Percentiles rank a stretch among this genome's conserved stretches.
phyloP scores from a whole-genome alignment of 768 basidiomycete species.

The Russula dissimulans region DNA sequence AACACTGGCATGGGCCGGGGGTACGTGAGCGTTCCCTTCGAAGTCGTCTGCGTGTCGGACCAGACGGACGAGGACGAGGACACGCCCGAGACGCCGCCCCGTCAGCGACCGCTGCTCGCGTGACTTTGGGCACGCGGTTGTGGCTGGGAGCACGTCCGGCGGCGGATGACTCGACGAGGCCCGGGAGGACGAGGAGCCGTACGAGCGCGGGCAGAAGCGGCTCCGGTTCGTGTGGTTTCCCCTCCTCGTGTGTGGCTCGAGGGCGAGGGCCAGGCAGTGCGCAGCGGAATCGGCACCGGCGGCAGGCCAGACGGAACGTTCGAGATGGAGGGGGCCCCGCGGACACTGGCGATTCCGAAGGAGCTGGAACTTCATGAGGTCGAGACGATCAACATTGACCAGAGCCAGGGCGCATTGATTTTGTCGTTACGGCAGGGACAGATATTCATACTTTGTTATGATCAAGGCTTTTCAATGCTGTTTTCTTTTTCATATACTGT shows the following conservation, averaged over 20 bases:
- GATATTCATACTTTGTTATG: slow-evolving; percentile 67
- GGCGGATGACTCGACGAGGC: slow-evolving; percentile 20
- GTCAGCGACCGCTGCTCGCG: slow-evolving; percentile 63
- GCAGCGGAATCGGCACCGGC: not conserved
- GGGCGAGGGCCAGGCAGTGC: slow-evolving; percentile 24
- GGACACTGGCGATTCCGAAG: slow-evolving; percentile 53
- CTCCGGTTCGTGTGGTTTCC: slow-evolving; percentile 65
- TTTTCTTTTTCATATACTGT: no score
- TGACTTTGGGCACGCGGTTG: slow-evolving; percentile 78
- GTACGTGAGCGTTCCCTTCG: slow-evolving; percentile 65
- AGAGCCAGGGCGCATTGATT: slow-evolving; percentile 65
- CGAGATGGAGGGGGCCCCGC: slow-evolving; percentile 35
- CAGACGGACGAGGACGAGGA: slow-evolving; percentile 31
- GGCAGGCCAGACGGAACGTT: slow-evolving; percentile 25
- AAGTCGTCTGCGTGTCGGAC: slow-evolving; percentile 59
- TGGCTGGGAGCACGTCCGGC: slow-evolving; percentile 56
- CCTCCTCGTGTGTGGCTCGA: slow-evolving; percentile 30
- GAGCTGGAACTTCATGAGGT: slow-evolving; percentile 57
- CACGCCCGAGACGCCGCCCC: slow-evolving; percentile 27
- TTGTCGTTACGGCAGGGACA: slow-evolving; percentile 56
- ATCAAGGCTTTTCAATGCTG: slow-evolving; percentile 18
- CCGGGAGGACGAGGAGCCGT: slow-evolving; percentile 23
- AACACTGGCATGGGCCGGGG: no score
- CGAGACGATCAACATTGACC: slow-evolving; percentile 73
- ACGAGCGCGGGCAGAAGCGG: slow-evolving; percentile 35